Evolutionary conservation across 768 basidiomycete genomes (phyloP).

Genomic region (Boletus rufocinnamomeus): DNA sequence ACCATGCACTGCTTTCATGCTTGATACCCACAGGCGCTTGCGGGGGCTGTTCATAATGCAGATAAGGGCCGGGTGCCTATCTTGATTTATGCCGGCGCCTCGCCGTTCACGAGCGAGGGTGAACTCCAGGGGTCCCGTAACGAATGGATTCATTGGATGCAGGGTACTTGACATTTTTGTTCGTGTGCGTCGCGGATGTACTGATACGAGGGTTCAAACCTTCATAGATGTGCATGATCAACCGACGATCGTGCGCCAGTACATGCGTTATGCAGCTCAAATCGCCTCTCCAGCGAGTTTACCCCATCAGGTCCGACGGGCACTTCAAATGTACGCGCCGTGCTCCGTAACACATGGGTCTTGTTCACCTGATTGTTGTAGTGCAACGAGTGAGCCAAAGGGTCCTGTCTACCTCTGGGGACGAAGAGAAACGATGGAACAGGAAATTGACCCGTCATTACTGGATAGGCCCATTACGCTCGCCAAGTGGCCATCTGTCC

Average conservation of each 20-base stretch:
- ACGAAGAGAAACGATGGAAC: conserved; percentile 69
- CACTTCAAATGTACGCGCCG: conserved; percentile 59
- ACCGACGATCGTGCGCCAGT: conserved; percentile 67
- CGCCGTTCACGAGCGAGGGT: conserved; percentile 56
- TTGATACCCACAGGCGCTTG: conserved; percentile 49
- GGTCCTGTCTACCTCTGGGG: conserved; percentile 78
- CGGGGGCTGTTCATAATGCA: conserved; percentile 73
- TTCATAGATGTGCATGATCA: conserved; percentile 73
- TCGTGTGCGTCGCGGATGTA: background rate
- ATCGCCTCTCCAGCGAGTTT: conserved; percentile 56
- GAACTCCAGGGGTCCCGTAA: conserved; percentile 66
- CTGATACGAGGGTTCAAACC: background rate
- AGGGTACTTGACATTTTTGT: conserved; percentile 44
- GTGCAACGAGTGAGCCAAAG: conserved; percentile 68
- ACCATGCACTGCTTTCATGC: too few species aligned
- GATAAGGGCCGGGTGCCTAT: conserved; percentile 62
- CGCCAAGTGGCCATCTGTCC: conserved; percentile 54
- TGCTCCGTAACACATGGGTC: background rate
- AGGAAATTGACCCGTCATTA: conserved; percentile 48
- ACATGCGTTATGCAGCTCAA: conserved; percentile 68
- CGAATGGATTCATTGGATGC: conserved; percentile 74
- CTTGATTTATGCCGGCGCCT: conserved; percentile 71
- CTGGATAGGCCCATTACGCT: conserved; percentile 34
- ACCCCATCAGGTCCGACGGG: conserved; percentile 53
- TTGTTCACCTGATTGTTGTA: conserved; percentile 26